Conservation (phyloP, 2,329 filamentous ascomycete species). For the Arthrobotrys sinensis region DNA sequence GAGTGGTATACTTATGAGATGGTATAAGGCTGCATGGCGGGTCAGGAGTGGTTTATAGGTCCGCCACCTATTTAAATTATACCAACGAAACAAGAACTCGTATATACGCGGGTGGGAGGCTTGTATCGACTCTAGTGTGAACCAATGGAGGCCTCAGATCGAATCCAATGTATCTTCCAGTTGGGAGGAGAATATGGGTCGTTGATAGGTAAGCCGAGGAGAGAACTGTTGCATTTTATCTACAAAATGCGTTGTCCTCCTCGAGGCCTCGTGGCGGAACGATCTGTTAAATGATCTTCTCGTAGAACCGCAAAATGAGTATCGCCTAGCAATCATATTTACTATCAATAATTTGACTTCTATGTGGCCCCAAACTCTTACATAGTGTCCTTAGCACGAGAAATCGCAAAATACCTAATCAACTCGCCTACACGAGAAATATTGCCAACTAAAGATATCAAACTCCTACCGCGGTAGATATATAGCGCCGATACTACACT, state of each 20-base stretch:
- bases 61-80: no score
- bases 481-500: background rate
- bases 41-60: no score
- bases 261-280: background rate
- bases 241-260: constrained; percentile 10
- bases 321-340: background rate
- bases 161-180: no score
- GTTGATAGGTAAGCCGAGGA: no score
- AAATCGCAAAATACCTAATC: background rate
- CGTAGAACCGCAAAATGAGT: background rate
- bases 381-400: background rate
- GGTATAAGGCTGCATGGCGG: constrained; percentile 14
- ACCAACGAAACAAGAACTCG: no score
- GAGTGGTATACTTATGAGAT: constrained; percentile 12
- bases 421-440: background rate
- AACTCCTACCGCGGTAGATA: constrained; percentile 17
- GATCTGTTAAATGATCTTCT: background rate
- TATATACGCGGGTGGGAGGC: no score
- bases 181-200: no score
- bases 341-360: background rate
- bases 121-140: no score
- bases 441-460: constrained; percentile 7
- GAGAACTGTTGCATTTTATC: constrained; percentile 31
- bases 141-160: no score
- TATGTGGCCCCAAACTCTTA: background rate